A percentile compares a stretch with the other conserved stretches of the same genome.
Conservation (phyloP, 1,139 yeast genomes). For the Candida tropicalis region DNA sequence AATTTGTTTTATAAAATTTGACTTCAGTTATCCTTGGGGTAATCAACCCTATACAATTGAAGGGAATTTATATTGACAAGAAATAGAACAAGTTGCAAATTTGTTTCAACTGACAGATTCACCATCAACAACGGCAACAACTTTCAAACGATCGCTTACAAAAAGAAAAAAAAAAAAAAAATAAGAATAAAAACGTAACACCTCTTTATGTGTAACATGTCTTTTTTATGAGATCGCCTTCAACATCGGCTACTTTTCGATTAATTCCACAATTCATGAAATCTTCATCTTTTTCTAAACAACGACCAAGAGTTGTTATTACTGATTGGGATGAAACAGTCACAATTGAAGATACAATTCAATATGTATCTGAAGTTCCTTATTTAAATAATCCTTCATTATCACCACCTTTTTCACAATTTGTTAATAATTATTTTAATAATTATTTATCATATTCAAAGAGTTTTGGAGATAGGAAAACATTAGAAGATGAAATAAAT, state of each 20-base stretch:
- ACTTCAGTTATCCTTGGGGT: no score
- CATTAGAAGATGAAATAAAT: constrained; percentile 34
- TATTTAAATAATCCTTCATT: constrained; percentile 39
- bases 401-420: constrained; percentile 46
- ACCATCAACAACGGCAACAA: no score
- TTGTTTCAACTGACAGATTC: no score
- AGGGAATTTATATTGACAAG: no score
- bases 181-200: no score
- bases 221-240: background rate
- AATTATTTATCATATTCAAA: constrained; percentile 31
- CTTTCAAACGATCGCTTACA: no score
- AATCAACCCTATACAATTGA: no score
- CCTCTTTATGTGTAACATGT: no score
- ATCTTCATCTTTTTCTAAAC: background rate
- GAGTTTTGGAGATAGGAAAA: constrained; percentile 24
- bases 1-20: no score
- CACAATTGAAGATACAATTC: constrained; percentile 59
- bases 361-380: constrained; percentile 53
- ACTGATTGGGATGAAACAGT: constrained; percentile 78
- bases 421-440: constrained; percentile 44
- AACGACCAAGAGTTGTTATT: constrained; percentile 26
- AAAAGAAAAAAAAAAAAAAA: no score
- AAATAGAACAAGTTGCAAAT: no score
- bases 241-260: background rate
- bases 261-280: background rate